Evolutionary conservation across 345 rosid genomes (phyloP), one percentile per base, ranked within the genome.

Genomic region (Psidium friedrichsthalianum): DNA sequence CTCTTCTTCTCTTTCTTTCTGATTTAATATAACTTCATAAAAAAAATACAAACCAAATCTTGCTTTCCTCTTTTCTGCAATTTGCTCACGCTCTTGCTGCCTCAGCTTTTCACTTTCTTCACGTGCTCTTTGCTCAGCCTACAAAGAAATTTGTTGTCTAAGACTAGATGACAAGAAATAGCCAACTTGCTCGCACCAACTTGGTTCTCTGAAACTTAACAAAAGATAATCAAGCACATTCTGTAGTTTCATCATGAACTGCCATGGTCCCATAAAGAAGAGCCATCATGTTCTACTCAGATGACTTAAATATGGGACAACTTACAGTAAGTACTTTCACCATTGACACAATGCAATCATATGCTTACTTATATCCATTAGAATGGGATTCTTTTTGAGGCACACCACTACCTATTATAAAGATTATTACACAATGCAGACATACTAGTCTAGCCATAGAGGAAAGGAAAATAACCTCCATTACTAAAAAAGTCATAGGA

Each of bases 101-200:
- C 99, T 93, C 92, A 95, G 92, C 91, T 90, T 94, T 88, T 96
- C 99, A 88, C 95, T 94, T 91, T 95, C 99, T 91, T 95, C 98
- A 55, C 94, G 99, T 51, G 98, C 94, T 88, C 93, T 91, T 90
- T 95, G 92, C 90, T 97, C 98, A 47, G 99, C 98, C 99, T 96
- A 87, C 27, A 44, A 82, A 64, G 69, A 82, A 56, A 29, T 25
- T 29, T 42, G 56, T 8, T 36, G 22, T 36, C 36, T 56, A 40
- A 69, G 14, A 54, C 24, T 24, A 82, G 59, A 69, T 49, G 51
- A 74, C 51, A 36, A 61, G n/a, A 15, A 58, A 25, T 12, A 27
- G 44, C 84, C 84, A 29, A 29, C 8, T 82, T 27, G 84, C 25
- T 51, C 18, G 14, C 55, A 82, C 44, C 84, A 18, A 53, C 58